phyloP scores from a whole-genome alignment of 2,329 filamentous ascomycete species.

The Aureobasidium sp. region DNA sequence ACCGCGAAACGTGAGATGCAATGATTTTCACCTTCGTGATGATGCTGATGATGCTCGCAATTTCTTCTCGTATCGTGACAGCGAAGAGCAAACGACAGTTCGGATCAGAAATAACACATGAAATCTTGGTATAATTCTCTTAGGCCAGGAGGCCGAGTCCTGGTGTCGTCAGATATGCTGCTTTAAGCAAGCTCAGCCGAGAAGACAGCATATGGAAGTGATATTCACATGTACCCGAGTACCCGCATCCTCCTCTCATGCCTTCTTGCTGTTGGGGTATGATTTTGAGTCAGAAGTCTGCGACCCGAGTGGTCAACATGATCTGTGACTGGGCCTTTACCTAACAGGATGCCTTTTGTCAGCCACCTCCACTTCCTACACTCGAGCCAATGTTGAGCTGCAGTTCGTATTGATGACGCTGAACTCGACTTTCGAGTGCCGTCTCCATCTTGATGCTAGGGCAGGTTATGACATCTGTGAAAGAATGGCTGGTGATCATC shows the following conservation, averaged over 20 bases:
- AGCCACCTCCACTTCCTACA: slow-evolving; percentile 1
- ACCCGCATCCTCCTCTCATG: not conserved
- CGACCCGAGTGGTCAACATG: not conserved
- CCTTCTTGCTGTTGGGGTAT: not conserved
- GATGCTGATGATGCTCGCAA: not conserved
- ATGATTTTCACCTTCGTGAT: not conserved
- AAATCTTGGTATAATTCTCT: not conserved
- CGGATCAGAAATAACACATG: no score
- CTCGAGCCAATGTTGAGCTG: not conserved
- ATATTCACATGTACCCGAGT: not conserved
- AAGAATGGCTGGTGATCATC: slow-evolving; percentile 7
- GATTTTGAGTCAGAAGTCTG: not conserved
- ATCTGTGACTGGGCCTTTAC: not conserved
- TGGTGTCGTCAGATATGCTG: not conserved
- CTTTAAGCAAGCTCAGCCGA: not conserved
- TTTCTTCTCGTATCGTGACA: no score
- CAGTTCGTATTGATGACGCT: not conserved
- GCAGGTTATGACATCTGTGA: slow-evolving; percentile 1
- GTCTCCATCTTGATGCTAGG: not conserved
- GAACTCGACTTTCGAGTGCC: not conserved
- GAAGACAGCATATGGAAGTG: not conserved
- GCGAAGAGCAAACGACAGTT: not conserved
- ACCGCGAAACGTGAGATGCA: not conserved
- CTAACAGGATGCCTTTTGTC: not conserved
- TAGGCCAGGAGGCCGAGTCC: not conserved